These are phyloP conservation scores for Colletotrichum falcatum DNA, from an alignment of 2,329 filamentous ascomycete species.

Conservation along the genomic window DNA sequence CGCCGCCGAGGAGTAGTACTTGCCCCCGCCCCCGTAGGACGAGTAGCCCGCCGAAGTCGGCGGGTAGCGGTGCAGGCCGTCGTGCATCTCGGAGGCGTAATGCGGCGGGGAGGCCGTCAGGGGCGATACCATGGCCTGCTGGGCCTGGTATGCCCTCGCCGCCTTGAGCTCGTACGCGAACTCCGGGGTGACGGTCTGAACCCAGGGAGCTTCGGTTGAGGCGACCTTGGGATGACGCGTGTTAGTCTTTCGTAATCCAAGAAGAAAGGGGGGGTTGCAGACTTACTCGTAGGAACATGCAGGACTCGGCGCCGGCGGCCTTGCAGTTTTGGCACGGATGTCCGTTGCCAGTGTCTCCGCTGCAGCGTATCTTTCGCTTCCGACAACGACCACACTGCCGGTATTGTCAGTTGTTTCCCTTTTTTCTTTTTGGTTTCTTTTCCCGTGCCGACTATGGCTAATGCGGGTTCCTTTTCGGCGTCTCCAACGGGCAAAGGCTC, in stretches of 20 bases:
- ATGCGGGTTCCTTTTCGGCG: constrained; percentile 22
- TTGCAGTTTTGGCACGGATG: constrained; percentile 86
- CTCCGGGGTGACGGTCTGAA: constrained; percentile 45
- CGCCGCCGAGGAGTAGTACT: constrained; percentile 49
- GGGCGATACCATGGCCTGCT: constrained; percentile 45
- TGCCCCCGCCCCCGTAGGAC: constrained; percentile 48
- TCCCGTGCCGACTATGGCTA: background rate
- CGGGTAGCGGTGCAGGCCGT: constrained; percentile 49
- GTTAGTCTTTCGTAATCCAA: background rate
- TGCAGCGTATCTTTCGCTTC: constrained; percentile 95
- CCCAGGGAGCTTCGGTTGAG: constrained; percentile 52
- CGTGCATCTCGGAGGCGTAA: constrained; percentile 51
- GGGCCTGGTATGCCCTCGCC: constrained; percentile 50
- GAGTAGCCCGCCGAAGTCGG: constrained; percentile 47
- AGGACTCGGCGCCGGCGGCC: constrained; percentile 76
- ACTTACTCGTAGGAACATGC: constrained; percentile 83
- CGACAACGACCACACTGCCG: constrained; percentile 86
- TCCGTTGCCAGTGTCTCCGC: constrained; percentile 83
- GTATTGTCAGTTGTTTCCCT: constrained; percentile 35
- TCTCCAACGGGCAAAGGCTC: background rate
- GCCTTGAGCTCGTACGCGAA: constrained; percentile 54
- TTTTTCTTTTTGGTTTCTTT: constrained; percentile 10
- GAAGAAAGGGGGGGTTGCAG: background rate
- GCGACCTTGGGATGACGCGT: constrained; percentile 48
- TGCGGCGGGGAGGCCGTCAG: constrained; percentile 46